Evolutionary conservation across 163 green algal species (phyloP), one percentile per base, ranked within the genome.

Genomic region (Scenedesmus sp.): DNA sequence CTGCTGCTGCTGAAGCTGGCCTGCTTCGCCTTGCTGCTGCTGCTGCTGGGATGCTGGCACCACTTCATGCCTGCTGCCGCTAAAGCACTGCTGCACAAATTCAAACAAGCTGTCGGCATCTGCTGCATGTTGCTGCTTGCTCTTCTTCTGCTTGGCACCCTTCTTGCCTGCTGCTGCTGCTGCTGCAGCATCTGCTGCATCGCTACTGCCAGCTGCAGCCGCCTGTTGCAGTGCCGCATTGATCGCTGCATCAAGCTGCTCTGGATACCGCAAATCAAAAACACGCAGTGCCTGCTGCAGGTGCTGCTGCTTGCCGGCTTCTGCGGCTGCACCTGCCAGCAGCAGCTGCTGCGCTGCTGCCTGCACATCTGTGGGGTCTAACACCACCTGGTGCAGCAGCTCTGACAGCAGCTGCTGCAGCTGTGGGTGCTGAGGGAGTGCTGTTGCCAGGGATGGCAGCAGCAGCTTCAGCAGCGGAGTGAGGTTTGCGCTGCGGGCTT

Each of bases 221-320:
- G 82, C 77, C n/a, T 79, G 62, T 34, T 88, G 34, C 90, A 97
- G 85, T 7, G 84, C 88, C 3, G 88, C 87, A 60, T 95, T 96
- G 67, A 97, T 89, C 0, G 96, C 95, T 1, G 94, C 94, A 86
- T 97, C 96, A n/a, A 96, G 59, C n/a, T 93, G 86, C 0, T 90
- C 62, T 4, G 96, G 94, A 88, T 94, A 94, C 0, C 77, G 85
- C 66, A 94, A 34, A 55, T 97, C 95, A 84, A 98, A 87, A 26
- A 88, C 73, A 15, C 74, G 91, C 81, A 97, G 91, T 79, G 89
- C 87, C 73, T 90, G 88, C 77, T 59, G 85, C 82, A 93, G 12
- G 16, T 84, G 76, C 67, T 94, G 79, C n/a, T 46, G 57, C 84
- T 64, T 66, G 18, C 23, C 86, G 82, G 52, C 12, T 18, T 64